phyloP scores from a whole-genome alignment of 2,329 filamentous ascomycete species.

The Beauveria sp. region DNA sequence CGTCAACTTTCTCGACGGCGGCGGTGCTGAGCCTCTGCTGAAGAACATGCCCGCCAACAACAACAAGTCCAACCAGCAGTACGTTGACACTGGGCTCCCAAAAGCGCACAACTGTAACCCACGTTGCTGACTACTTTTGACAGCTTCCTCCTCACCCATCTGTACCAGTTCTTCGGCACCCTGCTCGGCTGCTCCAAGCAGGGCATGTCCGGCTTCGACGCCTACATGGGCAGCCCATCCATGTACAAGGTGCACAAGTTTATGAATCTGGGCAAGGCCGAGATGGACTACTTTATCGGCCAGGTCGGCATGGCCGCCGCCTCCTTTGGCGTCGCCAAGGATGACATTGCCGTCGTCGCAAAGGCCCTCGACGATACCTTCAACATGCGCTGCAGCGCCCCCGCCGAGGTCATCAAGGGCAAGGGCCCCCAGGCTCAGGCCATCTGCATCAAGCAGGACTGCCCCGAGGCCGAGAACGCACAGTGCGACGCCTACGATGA shows the following conservation, averaged over 20 bases:
- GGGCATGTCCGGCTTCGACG: slow-evolving; percentile 40
- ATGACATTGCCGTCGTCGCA: slow-evolving; percentile 43
- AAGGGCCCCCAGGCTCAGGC: slow-evolving; percentile 42
- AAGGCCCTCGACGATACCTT: slow-evolving; percentile 42
- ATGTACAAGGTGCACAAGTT: slow-evolving; percentile 51
- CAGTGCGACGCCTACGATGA: slow-evolving; percentile 38
- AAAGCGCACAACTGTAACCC: too few relatives aligned
- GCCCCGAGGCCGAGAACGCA: slow-evolving; percentile 37
- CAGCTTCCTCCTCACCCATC: slow-evolving; percentile 50
- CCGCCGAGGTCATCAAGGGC: slow-evolving; percentile 35
- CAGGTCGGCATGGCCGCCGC: slow-evolving; percentile 49
- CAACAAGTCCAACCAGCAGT: slow-evolving; percentile 48
- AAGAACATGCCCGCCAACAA: slow-evolving; percentile 47
- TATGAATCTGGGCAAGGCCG: slow-evolving; percentile 45
- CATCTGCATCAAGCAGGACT: slow-evolving; percentile 45
- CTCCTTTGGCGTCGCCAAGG: slow-evolving; percentile 50
- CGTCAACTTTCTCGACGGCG: slow-evolving; percentile 55
- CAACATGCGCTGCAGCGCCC: slow-evolving; percentile 41
- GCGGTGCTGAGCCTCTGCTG: slow-evolving; percentile 46
- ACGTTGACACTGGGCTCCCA: slow-evolving; percentile 17
- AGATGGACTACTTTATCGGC: slow-evolving; percentile 52
- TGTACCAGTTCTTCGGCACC: slow-evolving; percentile 54
- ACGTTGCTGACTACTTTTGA: background rate
- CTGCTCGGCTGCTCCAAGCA: slow-evolving; percentile 48
- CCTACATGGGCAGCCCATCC: slow-evolving; percentile 37